Percentiles rank a stretch among this genome's conserved stretches.
phyloP scores from a whole-genome alignment of 1,139 yeast genomes.

The Tardiomyces depauwii region DNA sequence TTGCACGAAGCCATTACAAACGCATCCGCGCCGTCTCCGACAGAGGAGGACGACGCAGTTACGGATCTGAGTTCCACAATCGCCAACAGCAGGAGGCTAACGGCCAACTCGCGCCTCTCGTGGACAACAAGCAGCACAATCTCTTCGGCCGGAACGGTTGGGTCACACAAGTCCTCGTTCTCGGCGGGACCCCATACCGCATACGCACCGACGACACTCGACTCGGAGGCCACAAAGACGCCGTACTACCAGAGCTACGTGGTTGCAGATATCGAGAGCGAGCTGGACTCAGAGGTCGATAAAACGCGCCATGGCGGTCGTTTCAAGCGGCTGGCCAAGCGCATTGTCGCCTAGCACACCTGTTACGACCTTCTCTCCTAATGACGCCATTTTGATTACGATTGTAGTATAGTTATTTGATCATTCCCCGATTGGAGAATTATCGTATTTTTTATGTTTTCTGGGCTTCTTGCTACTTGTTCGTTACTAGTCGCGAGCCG shows the following conservation, averaged over 20 bases:
- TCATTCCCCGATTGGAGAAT: too few relatives aligned
- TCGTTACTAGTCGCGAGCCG: too few relatives aligned
- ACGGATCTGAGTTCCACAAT: not conserved
- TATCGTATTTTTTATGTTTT: too few relatives aligned
- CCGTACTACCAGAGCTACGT: too few relatives aligned
- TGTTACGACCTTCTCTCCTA: too few relatives aligned
- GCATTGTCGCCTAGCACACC: not conserved
- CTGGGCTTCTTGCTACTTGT: too few relatives aligned
- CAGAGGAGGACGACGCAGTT: not conserved
- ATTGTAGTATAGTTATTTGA: too few relatives aligned
- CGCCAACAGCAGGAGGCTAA: not conserved
- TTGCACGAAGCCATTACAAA: not conserved
- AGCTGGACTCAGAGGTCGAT: too few relatives aligned
- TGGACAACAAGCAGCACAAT: not conserved
- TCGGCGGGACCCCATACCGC: not conserved
- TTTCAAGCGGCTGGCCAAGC: not conserved
- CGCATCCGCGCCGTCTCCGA: not conserved
- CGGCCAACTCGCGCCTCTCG: not conserved
- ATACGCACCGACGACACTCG: not conserved
- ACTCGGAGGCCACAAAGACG: too few relatives aligned
- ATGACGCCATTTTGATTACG: too few relatives aligned
- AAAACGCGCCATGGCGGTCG: not conserved
- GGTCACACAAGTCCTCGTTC: not conserved
- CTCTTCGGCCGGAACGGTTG: not conserved
- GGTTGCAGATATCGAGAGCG: too few relatives aligned